Conservation (phyloP, 2,329 filamentous ascomycete genomes). For the Alternaria triticimaculans region DNA sequence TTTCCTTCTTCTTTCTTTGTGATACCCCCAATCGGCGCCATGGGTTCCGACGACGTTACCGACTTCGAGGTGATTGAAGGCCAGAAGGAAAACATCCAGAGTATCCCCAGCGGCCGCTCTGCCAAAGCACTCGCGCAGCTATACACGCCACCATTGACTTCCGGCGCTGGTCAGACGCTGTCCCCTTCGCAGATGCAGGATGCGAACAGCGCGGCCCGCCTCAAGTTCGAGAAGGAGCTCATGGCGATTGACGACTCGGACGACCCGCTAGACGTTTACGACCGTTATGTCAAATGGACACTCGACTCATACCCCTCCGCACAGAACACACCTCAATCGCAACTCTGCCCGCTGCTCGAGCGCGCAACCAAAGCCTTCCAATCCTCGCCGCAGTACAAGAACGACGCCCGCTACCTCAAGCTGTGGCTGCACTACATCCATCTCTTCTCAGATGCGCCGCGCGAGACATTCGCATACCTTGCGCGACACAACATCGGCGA, state of each 20-base stretch:
- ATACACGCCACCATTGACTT: conserved; percentile 67
- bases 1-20: conserved; percentile 31
- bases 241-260: conserved; percentile 82
- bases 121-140: conserved; percentile 86
- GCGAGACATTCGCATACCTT: conserved; percentile 91
- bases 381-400: conserved; percentile 85
- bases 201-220: conserved; percentile 78
- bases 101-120: conserved; percentile 85
- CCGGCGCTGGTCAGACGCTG: conserved; percentile 56
- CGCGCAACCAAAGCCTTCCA: conserved; percentile 91
- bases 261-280: conserved; percentile 93
- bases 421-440: conserved; percentile 94
- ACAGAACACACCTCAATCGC: conserved; percentile 89
- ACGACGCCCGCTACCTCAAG: conserved; percentile 91
- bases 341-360: conserved; percentile 86
- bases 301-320: conserved; percentile 93
- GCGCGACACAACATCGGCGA: conserved; percentile 89
- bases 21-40: conserved; percentile 41
- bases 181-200: conserved; percentile 74
- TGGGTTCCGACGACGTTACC: conserved; percentile 58
- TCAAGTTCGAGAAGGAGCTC: conserved; percentile 86
- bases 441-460: conserved; percentile 89
- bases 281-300: conserved; percentile 97
- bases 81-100: conserved; percentile 98
- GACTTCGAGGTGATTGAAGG: conserved; percentile 91